Conservation (phyloP, 495 filamentous ascomycete species). For the Xylaria intraflava region DNA sequence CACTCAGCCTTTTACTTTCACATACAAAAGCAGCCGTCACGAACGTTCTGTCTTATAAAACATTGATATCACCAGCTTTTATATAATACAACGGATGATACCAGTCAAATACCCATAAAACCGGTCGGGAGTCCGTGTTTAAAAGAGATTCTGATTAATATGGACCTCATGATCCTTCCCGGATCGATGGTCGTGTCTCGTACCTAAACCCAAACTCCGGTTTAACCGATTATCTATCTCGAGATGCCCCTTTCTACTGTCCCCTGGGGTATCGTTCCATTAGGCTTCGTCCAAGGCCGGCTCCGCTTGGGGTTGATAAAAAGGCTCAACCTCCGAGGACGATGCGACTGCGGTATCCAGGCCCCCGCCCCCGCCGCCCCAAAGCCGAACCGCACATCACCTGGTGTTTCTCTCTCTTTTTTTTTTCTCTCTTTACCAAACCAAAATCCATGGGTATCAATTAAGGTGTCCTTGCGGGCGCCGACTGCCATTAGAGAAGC, state of each 20-base stretch:
- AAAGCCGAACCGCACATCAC: slow-evolving; percentile 3
- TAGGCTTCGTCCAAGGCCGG: not conserved
- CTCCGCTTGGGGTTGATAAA: not conserved
- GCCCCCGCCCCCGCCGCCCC: not conserved
- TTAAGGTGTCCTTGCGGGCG: slow-evolving; percentile 4
- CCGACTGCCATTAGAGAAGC: slow-evolving; percentile 4
- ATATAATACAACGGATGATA: too few species aligned
- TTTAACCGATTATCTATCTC: slow-evolving; percentile 2
- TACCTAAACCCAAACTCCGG: too few species aligned
- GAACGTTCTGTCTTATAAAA: too few species aligned
- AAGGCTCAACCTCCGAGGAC: not conserved
- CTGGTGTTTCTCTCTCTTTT: not conserved
- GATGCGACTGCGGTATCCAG: not conserved
- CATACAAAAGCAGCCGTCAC: too few species aligned
- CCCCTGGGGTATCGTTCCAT: not conserved
- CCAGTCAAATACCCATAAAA: too few species aligned
- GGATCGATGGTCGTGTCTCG: too few species aligned
- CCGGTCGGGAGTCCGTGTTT: too few species aligned
- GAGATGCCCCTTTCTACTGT: slow-evolving; percentile 5
- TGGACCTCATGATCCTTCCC: too few species aligned
- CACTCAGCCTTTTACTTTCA: too few species aligned
- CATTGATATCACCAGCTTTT: too few species aligned
- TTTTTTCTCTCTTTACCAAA: not conserved
- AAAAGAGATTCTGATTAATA: too few species aligned
- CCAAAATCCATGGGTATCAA: slow-evolving; percentile 12